phyloP scores from a whole-genome alignment of 306 rosid genomes.

The Lablab purpureus region DNA sequence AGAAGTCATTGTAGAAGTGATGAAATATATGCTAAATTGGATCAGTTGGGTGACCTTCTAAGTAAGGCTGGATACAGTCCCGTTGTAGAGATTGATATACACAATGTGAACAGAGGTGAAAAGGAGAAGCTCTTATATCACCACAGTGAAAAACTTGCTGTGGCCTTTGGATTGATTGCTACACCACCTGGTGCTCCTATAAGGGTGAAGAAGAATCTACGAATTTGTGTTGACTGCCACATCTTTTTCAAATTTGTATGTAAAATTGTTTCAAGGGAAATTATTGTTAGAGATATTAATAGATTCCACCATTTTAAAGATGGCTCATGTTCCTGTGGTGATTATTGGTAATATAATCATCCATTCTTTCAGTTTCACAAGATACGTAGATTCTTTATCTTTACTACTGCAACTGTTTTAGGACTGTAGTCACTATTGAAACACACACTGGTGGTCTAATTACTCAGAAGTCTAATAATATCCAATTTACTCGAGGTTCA shows the following conservation, averaged over 20 bases:
- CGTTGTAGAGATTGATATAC: constrained; percentile 76
- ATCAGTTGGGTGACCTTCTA: constrained; percentile 63
- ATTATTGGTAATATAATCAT: constrained; percentile 72
- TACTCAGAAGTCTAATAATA: neutral
- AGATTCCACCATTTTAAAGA: constrained; percentile 90
- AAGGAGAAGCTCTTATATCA: constrained; percentile 69
- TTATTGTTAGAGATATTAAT: constrained; percentile 78
- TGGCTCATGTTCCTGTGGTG: constrained; percentile 91
- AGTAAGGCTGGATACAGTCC: constrained; percentile 83
- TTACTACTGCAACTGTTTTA: constrained; percentile 1
- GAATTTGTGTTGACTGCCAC: constrained; percentile 89
- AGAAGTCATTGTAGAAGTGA: constrained; percentile 72
- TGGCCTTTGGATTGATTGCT: constrained; percentile 83
- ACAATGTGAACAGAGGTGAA: constrained; percentile 73
- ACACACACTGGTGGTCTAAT: constrained; percentile 13
- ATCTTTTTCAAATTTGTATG: constrained; percentile 72
- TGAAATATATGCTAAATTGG: constrained; percentile 83
- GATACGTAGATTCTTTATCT: constrained; percentile 16
- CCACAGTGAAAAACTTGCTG: constrained; percentile 95
- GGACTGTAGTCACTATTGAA: constrained; percentile 31
- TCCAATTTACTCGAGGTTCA: constrained; percentile 9
- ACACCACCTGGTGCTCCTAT: constrained; percentile 74
- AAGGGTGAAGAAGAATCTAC: constrained; percentile 86
- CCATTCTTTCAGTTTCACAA: constrained; percentile 25
- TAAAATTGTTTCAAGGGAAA: constrained; percentile 75